A percentile compares a stretch with the other conserved stretches of the same genome.
phyloP scores from a whole-genome alignment of 2,329 filamentous ascomycete species.

The Hyphodiscus sp. region DNA sequence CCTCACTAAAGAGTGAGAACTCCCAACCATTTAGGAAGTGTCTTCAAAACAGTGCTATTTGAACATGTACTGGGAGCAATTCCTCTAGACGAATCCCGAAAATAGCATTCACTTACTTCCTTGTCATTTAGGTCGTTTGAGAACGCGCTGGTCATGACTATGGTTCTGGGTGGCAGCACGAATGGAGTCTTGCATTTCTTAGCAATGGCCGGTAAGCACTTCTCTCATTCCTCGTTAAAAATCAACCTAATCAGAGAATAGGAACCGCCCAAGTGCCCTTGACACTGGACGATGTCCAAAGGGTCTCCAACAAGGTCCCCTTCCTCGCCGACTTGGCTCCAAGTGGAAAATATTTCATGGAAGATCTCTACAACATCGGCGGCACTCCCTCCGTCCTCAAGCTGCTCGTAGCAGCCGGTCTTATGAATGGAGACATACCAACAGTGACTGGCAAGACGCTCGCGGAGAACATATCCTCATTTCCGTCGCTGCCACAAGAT shows the following conservation, averaged over 20 bases:
- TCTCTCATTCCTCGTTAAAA: background rate
- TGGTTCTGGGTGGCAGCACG: slow-evolving; percentile 65
- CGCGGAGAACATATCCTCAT: slow-evolving; percentile 71
- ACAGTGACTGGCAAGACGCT: slow-evolving; percentile 83
- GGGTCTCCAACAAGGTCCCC: slow-evolving; percentile 62
- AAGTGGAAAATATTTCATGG: slow-evolving; percentile 78
- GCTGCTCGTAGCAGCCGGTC: slow-evolving; percentile 66
- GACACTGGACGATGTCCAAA: slow-evolving; percentile 62
- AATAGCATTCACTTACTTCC: too few relatives aligned
- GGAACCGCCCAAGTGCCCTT: slow-evolving; percentile 29
- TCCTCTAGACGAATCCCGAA: too few relatives aligned
- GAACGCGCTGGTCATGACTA: slow-evolving; percentile 67
- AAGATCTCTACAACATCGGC: slow-evolving; percentile 79
- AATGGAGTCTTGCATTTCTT: slow-evolving; percentile 67
- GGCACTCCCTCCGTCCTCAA: slow-evolving; percentile 84
- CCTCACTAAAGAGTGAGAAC: slow-evolving; percentile 49
- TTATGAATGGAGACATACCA: slow-evolving; percentile 70
- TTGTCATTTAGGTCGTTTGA: slow-evolving; percentile 45
- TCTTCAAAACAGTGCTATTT: too few relatives aligned
- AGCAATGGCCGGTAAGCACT: slow-evolving; percentile 63
- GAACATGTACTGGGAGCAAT: too few relatives aligned
- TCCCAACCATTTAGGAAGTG: too few relatives aligned
- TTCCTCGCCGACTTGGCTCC: slow-evolving; percentile 70
- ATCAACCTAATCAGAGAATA: background rate
- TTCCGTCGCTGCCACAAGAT: slow-evolving; percentile 68